Conservation (phyloP, 768 basidiomycete species). For the Trametes meyenii region DNA sequence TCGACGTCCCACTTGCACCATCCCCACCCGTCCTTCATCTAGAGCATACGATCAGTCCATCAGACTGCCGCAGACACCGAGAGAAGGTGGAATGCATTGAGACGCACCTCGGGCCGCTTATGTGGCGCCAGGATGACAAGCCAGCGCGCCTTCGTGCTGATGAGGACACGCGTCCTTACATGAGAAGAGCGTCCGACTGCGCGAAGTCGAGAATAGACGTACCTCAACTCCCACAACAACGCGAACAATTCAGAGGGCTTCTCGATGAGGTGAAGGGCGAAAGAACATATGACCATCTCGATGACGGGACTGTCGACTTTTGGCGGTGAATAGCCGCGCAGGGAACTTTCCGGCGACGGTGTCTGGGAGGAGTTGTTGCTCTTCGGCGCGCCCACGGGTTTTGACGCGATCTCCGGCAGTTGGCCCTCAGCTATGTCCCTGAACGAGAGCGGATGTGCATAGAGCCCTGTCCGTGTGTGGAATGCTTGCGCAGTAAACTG, state of each 20-base stretch:
- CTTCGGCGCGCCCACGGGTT: conserved; percentile 20
- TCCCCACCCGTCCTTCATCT: conserved; percentile 72
- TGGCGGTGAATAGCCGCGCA: conserved; percentile 1
- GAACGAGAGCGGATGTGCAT: conserved; percentile 64
- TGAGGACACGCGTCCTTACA: not conserved
- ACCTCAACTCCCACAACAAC: conserved; percentile 60
- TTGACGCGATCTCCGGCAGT: conserved; percentile 41
- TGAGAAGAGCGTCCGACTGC: not conserved
- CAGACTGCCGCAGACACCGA: not conserved
- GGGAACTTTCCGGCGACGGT: conserved; percentile 13
- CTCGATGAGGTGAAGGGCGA: conserved; percentile 71
- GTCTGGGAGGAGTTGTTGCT: conserved; percentile 9
- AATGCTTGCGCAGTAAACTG: conserved; percentile 68
- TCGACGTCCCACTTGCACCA: conserved; percentile 64
- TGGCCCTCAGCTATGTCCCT: conserved; percentile 60
- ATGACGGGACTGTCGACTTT: conserved; percentile 27
- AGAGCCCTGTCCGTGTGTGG: conserved; percentile 51
- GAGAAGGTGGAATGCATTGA: not conserved
- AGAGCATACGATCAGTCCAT: not conserved
- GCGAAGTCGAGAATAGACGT: not conserved
- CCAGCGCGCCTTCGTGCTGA: conserved; percentile 62
- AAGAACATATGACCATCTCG: conserved; percentile 74
- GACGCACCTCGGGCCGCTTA: conserved; percentile 70
- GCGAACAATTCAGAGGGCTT: conserved; percentile 63
- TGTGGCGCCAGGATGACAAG: conserved; percentile 73